phyloP scores from a whole-genome alignment of 2,329 filamentous ascomycete species.

The Cladosporium cucumerinum region DNA sequence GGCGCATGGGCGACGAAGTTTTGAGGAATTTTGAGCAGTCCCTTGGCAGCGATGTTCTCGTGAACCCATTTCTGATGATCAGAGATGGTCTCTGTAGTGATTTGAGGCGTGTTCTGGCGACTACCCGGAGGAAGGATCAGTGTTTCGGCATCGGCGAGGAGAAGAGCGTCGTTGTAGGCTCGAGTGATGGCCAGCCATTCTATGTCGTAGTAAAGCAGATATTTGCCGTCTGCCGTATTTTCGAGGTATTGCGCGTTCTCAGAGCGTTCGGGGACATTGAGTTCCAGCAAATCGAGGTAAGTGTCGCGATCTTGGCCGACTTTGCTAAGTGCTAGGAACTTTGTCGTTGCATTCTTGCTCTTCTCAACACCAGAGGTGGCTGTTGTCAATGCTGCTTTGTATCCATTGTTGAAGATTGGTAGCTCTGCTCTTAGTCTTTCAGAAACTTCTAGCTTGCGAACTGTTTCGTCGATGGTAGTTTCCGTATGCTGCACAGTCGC shows the following conservation, averaged over 20 bases:
- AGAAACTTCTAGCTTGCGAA: slow-evolving; percentile 26
- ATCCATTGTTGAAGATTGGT: slow-evolving; percentile 38
- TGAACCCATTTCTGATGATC: slow-evolving; percentile 75
- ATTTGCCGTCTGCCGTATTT: slow-evolving; percentile 49
- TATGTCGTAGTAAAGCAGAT: slow-evolving; percentile 71
- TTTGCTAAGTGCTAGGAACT: slow-evolving; percentile 90
- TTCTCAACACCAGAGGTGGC: background rate
- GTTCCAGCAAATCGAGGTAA: slow-evolving; percentile 76
- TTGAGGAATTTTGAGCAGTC: slow-evolving; percentile 61
- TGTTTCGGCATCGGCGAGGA: slow-evolving; percentile 53
- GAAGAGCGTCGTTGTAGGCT: slow-evolving; percentile 56
- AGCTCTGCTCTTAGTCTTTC: slow-evolving; percentile 72
- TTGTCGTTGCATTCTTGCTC: background rate
- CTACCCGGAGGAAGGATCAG: slow-evolving; percentile 58
- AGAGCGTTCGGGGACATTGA: slow-evolving; percentile 57
- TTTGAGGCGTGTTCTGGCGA: slow-evolving; percentile 50
- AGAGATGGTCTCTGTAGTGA: slow-evolving; percentile 59
- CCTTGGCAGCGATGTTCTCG: slow-evolving; percentile 51
- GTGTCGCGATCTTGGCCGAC: slow-evolving; percentile 57
- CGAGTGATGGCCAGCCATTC: slow-evolving; percentile 96
- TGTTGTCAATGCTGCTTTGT: background rate
- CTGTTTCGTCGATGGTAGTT: slow-evolving; percentile 21
- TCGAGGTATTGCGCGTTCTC: slow-evolving; percentile 28
- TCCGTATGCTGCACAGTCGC: slow-evolving; percentile 56
- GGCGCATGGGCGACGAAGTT: slow-evolving; percentile 78